These are phyloP conservation scores for Capsella rubella DNA, from an alignment of 441 rosid genomes.

Conservation along the genomic window DNA sequence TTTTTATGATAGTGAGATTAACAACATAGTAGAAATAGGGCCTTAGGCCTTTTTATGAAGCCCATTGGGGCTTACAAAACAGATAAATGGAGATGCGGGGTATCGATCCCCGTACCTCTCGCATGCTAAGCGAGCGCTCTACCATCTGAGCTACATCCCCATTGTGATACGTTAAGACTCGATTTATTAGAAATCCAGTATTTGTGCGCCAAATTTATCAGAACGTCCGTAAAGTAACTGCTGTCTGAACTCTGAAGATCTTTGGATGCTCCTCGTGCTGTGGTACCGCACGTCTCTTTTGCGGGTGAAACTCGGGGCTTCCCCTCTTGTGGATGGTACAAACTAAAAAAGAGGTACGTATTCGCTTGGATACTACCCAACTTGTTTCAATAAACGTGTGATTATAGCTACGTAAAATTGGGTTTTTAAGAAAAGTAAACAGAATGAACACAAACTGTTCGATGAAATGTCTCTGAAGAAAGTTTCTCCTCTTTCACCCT, in stretches of 20 bases:
- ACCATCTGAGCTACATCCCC: constrained; percentile 61
- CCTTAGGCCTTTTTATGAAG: neutral
- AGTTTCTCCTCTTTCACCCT: neutral
- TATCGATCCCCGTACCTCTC: constrained; percentile 90
- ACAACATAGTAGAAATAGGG: too few relatives aligned
- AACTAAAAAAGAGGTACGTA: neutral
- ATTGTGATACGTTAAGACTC: neutral
- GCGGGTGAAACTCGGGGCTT: neutral
- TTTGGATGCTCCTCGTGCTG: constrained; percentile 15
- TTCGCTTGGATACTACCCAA: neutral
- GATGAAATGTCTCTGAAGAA: constrained; percentile 32
- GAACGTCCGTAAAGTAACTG: too few relatives aligned
- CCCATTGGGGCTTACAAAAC: neutral
- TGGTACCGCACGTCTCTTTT: neutral
- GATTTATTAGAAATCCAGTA: fast-evolving
- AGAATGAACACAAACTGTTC: constrained; percentile 26
- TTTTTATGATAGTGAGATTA: neutral
- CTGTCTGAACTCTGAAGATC: constrained; percentile 28
- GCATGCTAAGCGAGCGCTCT: constrained; percentile 99
- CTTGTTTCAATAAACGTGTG: neutral
- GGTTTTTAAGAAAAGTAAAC: neutral
- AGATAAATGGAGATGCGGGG: constrained; percentile 63
- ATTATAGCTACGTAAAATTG: neutral
- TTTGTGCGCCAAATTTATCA: neutral
- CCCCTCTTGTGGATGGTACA: neutral